A percentile compares a stretch with the other conserved stretches of the same genome.
Conservation (phyloP, 768 basidiomycete species). For the Tephrocybe sp. region DNA sequence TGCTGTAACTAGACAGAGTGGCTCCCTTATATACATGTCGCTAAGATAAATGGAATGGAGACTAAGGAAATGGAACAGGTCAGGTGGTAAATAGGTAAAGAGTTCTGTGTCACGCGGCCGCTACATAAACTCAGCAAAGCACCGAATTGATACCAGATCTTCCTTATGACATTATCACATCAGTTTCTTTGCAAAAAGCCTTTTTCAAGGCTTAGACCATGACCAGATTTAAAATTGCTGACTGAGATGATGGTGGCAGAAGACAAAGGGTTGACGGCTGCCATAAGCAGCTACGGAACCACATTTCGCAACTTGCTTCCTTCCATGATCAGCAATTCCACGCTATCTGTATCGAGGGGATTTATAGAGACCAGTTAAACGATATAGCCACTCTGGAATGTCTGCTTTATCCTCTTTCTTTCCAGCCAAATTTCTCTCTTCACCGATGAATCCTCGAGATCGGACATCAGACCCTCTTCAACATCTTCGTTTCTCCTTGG, state of each 20-base stretch:
- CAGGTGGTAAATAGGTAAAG: too few species aligned
- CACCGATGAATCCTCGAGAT: slow-evolving; percentile 56
- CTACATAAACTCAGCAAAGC: too few species aligned
- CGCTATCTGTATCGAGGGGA: slow-evolving; percentile 1
- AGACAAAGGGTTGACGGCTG: slow-evolving; percentile 5
- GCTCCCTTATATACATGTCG: too few species aligned
- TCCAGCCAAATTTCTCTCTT: slow-evolving; percentile 49
- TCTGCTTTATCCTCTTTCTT: slow-evolving; percentile 33
- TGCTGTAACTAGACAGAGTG: too few species aligned
- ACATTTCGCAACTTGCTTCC: neutral
- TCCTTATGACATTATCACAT: too few species aligned
- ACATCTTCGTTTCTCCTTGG: slow-evolving; percentile 73
- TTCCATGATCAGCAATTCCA: slow-evolving; percentile 13
- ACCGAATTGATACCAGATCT: too few species aligned
- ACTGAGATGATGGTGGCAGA: neutral
- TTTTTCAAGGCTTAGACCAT: too few species aligned
- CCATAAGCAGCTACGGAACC: slow-evolving; percentile 7
- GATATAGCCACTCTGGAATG: slow-evolving; percentile 15
- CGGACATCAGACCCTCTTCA: slow-evolving; percentile 62
- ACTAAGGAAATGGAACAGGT: too few species aligned
- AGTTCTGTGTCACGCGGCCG: too few species aligned
- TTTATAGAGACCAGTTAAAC: slow-evolving; percentile 1
- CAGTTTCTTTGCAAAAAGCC: too few species aligned
- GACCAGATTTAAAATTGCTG: too few species aligned
- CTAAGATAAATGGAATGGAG: too few species aligned